These are phyloP conservation scores for Hymenoscyphus fraxineus DNA, from an alignment of 2,329 filamentous ascomycete genomes.

Conservation along the genomic window DNA sequence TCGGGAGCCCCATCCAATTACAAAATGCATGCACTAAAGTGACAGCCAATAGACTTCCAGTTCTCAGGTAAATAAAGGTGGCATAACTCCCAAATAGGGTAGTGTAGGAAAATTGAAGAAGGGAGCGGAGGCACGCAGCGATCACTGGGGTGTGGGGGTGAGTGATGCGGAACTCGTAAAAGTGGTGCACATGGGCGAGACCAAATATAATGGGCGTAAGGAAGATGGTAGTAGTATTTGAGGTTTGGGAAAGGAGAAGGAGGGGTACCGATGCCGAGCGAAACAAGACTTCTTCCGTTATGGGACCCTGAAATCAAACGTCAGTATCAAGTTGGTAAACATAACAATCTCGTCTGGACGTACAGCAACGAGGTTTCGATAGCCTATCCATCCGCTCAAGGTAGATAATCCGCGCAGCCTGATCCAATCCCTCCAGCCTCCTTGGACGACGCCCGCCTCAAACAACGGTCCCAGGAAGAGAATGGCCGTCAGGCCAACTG, in stretches of 20 bases:
- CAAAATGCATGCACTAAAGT: constrained; percentile 82
- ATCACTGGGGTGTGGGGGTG: constrained; percentile 65
- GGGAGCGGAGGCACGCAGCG: constrained; percentile 63
- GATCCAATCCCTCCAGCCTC: constrained; percentile 63
- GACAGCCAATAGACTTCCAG: constrained; percentile 73
- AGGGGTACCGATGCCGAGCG: constrained; percentile 81
- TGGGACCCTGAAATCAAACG: constrained; percentile 55
- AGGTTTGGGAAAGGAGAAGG: constrained; percentile 64
- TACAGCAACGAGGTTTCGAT: constrained; percentile 84
- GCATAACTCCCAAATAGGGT: constrained; percentile 92
- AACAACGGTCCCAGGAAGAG: constrained; percentile 85
- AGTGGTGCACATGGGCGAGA: constrained; percentile 89
- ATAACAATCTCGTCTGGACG: constrained; percentile 34
- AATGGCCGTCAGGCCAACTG: constrained; percentile 67
- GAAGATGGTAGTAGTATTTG: constrained; percentile 61
- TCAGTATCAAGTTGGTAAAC: constrained; percentile 7
- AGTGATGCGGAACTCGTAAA: constrained; percentile 86
- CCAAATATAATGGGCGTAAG: constrained; percentile 86
- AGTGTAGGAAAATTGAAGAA: constrained; percentile 86
- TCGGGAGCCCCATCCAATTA: constrained; percentile 85
- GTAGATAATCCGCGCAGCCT: constrained; percentile 53
- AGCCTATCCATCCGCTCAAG: constrained; percentile 72
- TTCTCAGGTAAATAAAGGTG: constrained; percentile 82
- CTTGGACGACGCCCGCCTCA: constrained; percentile 71
- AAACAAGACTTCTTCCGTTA: constrained; percentile 93